phyloP scores from a whole-genome alignment of 495 filamentous ascomycete species.

The Neurospora tetraspora region DNA sequence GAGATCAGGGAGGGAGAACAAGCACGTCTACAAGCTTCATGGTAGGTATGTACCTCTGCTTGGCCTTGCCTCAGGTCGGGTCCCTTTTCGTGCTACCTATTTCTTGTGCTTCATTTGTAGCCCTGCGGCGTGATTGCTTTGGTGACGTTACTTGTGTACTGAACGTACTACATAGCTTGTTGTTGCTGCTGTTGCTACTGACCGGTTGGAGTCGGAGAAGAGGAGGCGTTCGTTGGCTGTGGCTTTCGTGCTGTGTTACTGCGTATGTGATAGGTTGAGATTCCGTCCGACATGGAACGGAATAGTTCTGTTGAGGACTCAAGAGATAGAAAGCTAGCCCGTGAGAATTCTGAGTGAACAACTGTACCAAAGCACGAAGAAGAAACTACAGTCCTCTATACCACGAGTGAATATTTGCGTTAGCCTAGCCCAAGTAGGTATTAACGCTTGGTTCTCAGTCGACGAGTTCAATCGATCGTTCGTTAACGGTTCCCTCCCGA shows the following conservation, averaged over 20 bases:
- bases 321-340: too few relatives aligned
- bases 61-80: too few relatives aligned
- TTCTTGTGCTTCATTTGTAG: neutral
- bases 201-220: neutral
- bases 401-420: too few relatives aligned
- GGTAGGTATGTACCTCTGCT: too few relatives aligned
- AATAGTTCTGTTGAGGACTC: neutral
- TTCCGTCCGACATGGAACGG: neutral
- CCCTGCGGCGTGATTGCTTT: neutral
- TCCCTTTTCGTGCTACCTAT: too few relatives aligned
- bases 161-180: neutral
- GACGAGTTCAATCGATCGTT: neutral
- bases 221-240: neutral
- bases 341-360: too few relatives aligned
- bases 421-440: neutral
- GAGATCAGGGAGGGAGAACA: too few relatives aligned
- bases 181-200: neutral
- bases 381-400: too few relatives aligned
- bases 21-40: too few relatives aligned
- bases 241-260: neutral
- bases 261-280: neutral
- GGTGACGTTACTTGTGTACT: neutral
- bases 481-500: neutral
- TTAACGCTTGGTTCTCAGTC: neutral
- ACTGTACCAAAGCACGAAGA: too few relatives aligned